phyloP scores from a whole-genome alignment of 2,329 filamentous ascomycete species.

The Colletotrichum simmondsii region DNA sequence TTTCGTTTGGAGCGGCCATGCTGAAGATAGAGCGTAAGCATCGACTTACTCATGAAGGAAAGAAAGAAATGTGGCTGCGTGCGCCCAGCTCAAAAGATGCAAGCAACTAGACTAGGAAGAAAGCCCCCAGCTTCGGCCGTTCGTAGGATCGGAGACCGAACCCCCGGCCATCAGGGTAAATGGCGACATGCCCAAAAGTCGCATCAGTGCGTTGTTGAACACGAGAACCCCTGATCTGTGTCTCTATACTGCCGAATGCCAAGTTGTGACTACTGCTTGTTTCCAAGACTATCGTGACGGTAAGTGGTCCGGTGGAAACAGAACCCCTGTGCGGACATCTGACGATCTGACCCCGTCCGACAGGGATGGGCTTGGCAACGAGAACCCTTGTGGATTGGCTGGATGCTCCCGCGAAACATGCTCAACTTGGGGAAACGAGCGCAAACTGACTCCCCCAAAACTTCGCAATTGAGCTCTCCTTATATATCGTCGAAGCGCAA shows the following conservation, averaged over 20 bases:
- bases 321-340: not conserved
- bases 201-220: not conserved
- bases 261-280: not conserved
- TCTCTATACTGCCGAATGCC: slow-evolving; percentile 2
- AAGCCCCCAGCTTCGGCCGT: not conserved
- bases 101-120: not conserved
- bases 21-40: too few relatives aligned
- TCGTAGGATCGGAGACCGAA: slow-evolving; percentile 14
- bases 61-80: not conserved
- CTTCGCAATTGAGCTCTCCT: not conserved
- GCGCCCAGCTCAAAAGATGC: not conserved
- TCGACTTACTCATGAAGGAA: not conserved
- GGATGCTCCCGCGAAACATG: slow-evolving; percentile 9
- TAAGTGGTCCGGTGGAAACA: not conserved
- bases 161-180: not conserved
- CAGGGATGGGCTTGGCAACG: slow-evolving; percentile 17
- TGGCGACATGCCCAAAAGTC: not conserved
- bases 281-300: not conserved
- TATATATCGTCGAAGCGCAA: not conserved
- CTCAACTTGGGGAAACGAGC: slow-evolving; percentile 20
- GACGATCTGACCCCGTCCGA: slow-evolving; percentile 3
- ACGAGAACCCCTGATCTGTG: not conserved
- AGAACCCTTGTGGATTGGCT: slow-evolving; percentile 22
- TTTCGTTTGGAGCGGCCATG: not conserved
- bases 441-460: slow-evolving; percentile 17